Percentiles rank a stretch among this genome's conserved stretches.
Evolutionary conservation across 2,329 filamentous ascomycete species (phyloP).

Genomic region (Cadophora luteo-olivacea): DNA sequence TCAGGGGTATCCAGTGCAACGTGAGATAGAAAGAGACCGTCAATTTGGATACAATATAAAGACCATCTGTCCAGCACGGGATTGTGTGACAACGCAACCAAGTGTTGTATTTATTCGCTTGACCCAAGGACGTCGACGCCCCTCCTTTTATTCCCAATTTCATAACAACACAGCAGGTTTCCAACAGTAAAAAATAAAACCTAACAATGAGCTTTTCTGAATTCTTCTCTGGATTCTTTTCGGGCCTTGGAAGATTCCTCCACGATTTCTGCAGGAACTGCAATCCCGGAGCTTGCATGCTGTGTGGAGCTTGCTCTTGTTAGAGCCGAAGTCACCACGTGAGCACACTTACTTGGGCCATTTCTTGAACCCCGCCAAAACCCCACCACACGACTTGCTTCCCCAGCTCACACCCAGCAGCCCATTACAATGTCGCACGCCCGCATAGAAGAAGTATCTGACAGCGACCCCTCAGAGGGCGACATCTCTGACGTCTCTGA

Average conservation of each 20-base stretch:
- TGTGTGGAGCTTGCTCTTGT: constrained; percentile 22
- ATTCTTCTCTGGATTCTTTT: constrained; percentile 22
- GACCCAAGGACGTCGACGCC: not conserved
- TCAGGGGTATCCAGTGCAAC: constrained; percentile 4
- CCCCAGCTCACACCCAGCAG: constrained; percentile 16
- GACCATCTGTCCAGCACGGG: not conserved
- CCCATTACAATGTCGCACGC: constrained; percentile 75
- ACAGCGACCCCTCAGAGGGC: constrained; percentile 80
- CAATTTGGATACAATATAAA: not conserved
- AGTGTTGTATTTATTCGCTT: not conserved
- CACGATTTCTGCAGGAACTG: constrained; percentile 26
- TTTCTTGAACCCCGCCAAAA: constrained; percentile 27
- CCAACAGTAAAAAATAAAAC: not conserved
- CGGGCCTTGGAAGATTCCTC: constrained; percentile 21
- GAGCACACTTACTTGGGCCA: not conserved
- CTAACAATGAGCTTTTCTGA: constrained; percentile 24
- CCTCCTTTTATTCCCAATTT: no score
- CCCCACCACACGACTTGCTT: constrained; percentile 24
- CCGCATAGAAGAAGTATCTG: constrained; percentile 87
- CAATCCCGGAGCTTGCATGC: constrained; percentile 27
- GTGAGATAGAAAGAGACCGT: not conserved
- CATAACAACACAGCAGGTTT: not conserved
- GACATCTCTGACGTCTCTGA: constrained; percentile 72
- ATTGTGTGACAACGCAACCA: not conserved
- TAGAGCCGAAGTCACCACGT: constrained; percentile 17